Evolutionary conservation across 768 basidiomycete species (phyloP).

Genomic region (Leccinum sublutescens): DNA sequence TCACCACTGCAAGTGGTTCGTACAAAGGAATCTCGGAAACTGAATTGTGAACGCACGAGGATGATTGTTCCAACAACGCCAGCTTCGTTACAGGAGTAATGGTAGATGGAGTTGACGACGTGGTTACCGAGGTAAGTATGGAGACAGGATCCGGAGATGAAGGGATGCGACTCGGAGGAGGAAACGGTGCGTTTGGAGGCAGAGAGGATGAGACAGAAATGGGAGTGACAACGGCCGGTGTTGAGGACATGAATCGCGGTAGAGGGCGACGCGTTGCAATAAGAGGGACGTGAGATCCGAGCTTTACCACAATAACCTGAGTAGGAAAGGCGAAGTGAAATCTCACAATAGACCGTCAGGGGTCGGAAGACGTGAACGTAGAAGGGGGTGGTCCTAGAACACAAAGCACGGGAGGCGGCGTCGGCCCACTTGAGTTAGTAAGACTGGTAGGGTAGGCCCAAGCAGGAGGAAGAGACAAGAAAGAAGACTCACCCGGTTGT

Average conservation of each 20-base stretch:
- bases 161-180: constrained; percentile 4
- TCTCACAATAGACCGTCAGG: constrained; percentile 1
- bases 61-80: constrained; percentile 11
- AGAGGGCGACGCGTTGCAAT: constrained; percentile 6
- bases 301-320: neutral
- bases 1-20: constrained; percentile 19
- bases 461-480: constrained; percentile 1
- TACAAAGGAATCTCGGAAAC: constrained; percentile 5
- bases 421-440: neutral
- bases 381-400: constrained; percentile 1
- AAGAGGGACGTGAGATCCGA: constrained; percentile 8
- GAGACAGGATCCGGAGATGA: constrained; percentile 19
- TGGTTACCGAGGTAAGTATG: constrained; percentile 23
- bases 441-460: neutral
- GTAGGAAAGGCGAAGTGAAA: constrained; percentile 4
- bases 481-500: constrained; percentile 18
- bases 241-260: constrained; percentile 21
- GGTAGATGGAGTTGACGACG: constrained; percentile 14
- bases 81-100: constrained; percentile 13
- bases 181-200: constrained; percentile 11
- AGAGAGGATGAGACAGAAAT: constrained; percentile 6
- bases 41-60: constrained; percentile 24
- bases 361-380: neutral
- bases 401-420: neutral
- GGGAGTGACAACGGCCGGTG: constrained; percentile 13